Evolutionary conservation across 345 rosid genomes (phyloP), one percentile per base, ranked within the genome.

Genomic region (Lepidium sativum): DNA sequence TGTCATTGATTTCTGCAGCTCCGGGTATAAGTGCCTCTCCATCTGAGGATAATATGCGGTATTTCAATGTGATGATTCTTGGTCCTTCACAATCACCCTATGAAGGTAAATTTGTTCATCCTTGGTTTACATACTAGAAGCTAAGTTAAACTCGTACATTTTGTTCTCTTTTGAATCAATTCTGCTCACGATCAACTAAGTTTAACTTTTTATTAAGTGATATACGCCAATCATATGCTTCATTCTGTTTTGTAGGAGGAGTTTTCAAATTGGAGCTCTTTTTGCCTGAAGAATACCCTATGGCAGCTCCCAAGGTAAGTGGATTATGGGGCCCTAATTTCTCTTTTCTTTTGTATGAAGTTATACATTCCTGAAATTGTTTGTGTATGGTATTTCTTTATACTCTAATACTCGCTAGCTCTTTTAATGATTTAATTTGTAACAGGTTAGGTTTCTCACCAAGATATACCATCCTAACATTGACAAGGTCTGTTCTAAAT

Each of bases 261-360:
- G 97, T 95, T 55, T 95, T 95, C 88, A 95, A 95, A 82, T 79
- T 95, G 91, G 99, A 95, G 71, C 81, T 95, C 59, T 95, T 95
- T 81, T 81, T 95, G 66, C 99, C 99, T 17, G 99, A 95, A 84
- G 99, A 95, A 73, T 95, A 95, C 80, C 99, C 99, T 35, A 95
- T 95, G 97, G 89, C 99, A 33, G 97, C 99, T 29, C 99, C 98
- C 35, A 92, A 92, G 97, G 98, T 92, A 87, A 44, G 56, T 45
- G 27, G 34, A 1, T 54, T 16, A 14, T 33, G 12, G 18, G 15
- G n/a, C 41, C 50, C 23, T 3, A 16, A 9, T 37, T 37, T 9
- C 32, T 1, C 2, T 2, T 11, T 17, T 32, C 6, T 20, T 10
- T 8, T 17, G 32, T 40, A 47, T 67, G 4, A 50, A 38, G 25